These are phyloP conservation scores for Staphylotrichum longicolle DNA, from an alignment of 495 filamentous ascomycete genomes.

Conservation along the genomic window DNA sequence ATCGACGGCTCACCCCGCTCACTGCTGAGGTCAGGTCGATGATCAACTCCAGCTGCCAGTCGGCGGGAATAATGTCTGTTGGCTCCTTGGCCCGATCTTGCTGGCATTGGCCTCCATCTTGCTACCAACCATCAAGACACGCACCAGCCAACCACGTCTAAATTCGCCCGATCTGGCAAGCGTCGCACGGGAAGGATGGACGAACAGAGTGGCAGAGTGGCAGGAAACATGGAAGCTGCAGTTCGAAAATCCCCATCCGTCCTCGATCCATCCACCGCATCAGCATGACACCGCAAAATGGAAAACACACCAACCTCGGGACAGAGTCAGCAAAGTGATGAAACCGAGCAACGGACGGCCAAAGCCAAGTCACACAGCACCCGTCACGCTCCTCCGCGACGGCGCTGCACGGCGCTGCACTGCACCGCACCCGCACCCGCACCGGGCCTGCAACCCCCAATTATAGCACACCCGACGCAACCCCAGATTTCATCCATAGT, in stretches of 20 bases:
- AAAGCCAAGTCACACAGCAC: too few relatives aligned
- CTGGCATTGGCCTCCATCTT: not conserved
- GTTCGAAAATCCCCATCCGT: slow-evolving; percentile 1
- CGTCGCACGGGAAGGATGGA: slow-evolving; percentile 10
- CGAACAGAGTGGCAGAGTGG: not conserved
- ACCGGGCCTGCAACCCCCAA: not conserved
- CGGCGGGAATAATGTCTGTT: too few relatives aligned
- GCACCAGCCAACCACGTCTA: slow-evolving; percentile 15
- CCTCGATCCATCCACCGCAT: not conserved
- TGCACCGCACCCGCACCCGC: too few relatives aligned
- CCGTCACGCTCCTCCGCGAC: too few relatives aligned
- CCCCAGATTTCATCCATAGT: slow-evolving; percentile 15
- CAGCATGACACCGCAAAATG: not conserved
- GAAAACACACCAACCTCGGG: too few relatives aligned
- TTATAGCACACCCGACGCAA: slow-evolving; percentile 19
- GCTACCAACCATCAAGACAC: not conserved
- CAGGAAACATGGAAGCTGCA: not conserved
- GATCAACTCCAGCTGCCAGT: too few relatives aligned
- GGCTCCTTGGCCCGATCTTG: not conserved
- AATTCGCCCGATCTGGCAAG: slow-evolving; percentile 13
- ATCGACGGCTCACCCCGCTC: too few relatives aligned
- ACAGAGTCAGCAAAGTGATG: too few relatives aligned
- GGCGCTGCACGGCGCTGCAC: too few relatives aligned
- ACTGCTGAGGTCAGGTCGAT: too few relatives aligned
- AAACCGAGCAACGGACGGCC: too few relatives aligned